phyloP scores from a whole-genome alignment of 2,329 filamentous ascomycete species.

The Xenosphaeropsis pyriputrescens region DNA sequence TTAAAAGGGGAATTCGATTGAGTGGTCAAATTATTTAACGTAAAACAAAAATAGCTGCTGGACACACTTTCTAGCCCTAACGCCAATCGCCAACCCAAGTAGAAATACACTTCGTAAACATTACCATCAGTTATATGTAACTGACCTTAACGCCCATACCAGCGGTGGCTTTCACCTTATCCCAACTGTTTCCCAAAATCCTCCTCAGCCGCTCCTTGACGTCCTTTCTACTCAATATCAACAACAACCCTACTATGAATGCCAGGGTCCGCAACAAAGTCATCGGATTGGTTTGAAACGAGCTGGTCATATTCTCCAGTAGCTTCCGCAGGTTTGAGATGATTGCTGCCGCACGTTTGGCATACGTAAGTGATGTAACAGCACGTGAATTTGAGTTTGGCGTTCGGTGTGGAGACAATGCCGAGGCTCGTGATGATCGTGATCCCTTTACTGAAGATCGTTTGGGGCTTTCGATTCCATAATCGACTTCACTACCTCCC shows the following conservation, averaged over 20 bases:
- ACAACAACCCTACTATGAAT: slow-evolving; percentile 64
- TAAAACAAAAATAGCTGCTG: no score
- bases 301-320: slow-evolving; percentile 33
- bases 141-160: slow-evolving; percentile 97
- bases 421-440: slow-evolving; percentile 21
- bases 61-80: no score
- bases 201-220: slow-evolving; percentile 61
- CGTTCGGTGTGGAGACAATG: slow-evolving; percentile 2
- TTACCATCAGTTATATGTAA: slow-evolving; percentile 54
- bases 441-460: slow-evolving; percentile 19
- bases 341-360: slow-evolving; percentile 30
- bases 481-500: slow-evolving; percentile 48
- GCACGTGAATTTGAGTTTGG: slow-evolving; percentile 6
- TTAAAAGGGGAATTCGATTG: no score
- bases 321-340: slow-evolving; percentile 34
- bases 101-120: not conserved
- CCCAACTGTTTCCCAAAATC: slow-evolving; percentile 57
- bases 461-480: slow-evolving; percentile 43
- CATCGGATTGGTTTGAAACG: slow-evolving; percentile 40
- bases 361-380: slow-evolving; percentile 9
- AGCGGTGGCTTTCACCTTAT: slow-evolving; percentile 68
- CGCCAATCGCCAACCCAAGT: not conserved
- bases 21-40: no score
- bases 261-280: slow-evolving; percentile 49
- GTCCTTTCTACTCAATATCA: slow-evolving; percentile 62